A percentile compares a stretch with the other conserved stretches of the same genome.
These are phyloP conservation scores for Apiosordaria backusii DNA, from an alignment of 495 filamentous ascomycete genomes.

Conservation along the genomic window DNA sequence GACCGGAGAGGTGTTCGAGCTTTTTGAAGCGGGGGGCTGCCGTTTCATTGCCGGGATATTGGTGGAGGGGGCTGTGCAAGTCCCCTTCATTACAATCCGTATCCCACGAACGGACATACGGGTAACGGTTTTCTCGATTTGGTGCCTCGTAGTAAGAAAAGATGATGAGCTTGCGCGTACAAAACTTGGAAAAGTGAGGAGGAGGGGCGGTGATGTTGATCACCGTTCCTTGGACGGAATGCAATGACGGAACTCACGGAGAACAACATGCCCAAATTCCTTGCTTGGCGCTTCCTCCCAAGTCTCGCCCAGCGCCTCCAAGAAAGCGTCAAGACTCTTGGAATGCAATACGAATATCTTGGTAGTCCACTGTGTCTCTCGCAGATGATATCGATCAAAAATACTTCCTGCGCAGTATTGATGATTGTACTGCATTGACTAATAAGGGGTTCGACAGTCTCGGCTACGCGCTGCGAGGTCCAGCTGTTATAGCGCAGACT, in stretches of 20 bases:
- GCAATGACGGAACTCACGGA: constrained; percentile 10
- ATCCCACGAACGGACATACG: neutral
- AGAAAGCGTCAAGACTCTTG: neutral
- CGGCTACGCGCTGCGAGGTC: neutral
- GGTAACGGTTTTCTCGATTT: neutral
- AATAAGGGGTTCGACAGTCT: constrained; percentile 2
- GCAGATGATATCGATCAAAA: neutral
- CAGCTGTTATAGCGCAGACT: neutral
- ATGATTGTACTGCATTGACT: neutral
- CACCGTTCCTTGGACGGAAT: neutral
- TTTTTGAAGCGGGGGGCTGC: neutral
- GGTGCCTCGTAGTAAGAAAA: neutral
- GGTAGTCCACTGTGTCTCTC: neutral
- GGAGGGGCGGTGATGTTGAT: constrained; percentile 1
- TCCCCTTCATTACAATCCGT: constrained; percentile 5
- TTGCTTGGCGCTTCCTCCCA: neutral
- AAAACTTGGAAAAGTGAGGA: neutral
- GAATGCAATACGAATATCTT: neutral
- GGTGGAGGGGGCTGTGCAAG: constrained; percentile 11
- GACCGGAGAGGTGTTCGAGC: neutral
- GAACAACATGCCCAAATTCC: neutral
- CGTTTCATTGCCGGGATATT: constrained; percentile 10
- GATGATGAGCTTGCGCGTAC: neutral
- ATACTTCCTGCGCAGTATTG: neutral
- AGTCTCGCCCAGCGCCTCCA: neutral